A percentile compares a stretch with the other conserved stretches of the same genome.
Evolutionary conservation across 192 early-diverging fungal genomes (phyloP).

Genomic region (Coemansia sp.): DNA sequence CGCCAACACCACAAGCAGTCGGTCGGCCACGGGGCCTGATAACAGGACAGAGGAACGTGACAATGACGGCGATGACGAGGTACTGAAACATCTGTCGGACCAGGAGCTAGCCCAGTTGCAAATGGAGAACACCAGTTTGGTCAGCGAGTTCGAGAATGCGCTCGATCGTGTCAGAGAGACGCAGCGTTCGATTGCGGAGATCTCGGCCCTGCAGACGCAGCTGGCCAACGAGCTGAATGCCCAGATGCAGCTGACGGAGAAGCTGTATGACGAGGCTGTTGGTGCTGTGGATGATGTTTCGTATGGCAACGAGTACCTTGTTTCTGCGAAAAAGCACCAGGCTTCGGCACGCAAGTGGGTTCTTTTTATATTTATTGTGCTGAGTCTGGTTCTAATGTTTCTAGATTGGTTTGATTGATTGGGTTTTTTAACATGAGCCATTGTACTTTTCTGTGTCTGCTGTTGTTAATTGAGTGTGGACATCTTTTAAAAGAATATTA

Average conservation of each 20-base stretch:
- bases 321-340: slow-evolving; percentile 65
- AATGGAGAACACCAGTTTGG: slow-evolving; percentile 66
- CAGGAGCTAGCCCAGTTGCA: slow-evolving; percentile 64
- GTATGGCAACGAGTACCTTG: slow-evolving; percentile 66
- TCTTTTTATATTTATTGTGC: slow-evolving; percentile 66
- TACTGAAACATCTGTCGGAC: slow-evolving; percentile 57
- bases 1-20: not conserved
- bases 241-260: slow-evolving; percentile 73
- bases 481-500: too few species aligned
- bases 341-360: slow-evolving; percentile 72
- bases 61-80: slow-evolving; percentile 41
- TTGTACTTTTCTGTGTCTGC: too few species aligned
- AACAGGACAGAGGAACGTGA: not conserved
- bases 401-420: slow-evolving; percentile 75
- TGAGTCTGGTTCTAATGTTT: slow-evolving; percentile 72
- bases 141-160: slow-evolving; percentile 69
- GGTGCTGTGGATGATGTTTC: slow-evolving; percentile 64
- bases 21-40: not conserved
- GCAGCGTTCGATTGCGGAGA: slow-evolving; percentile 66
- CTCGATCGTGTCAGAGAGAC: slow-evolving; percentile 67
- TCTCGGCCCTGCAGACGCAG: slow-evolving; percentile 69
- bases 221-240: slow-evolving; percentile 69
- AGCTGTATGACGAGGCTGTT: slow-evolving; percentile 69
- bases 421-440: not conserved
- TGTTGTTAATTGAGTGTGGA: too few species aligned